Base-by-base conservation (phyloP, 257 asterid genomes). In the Eustoma russellianum region DNA sequence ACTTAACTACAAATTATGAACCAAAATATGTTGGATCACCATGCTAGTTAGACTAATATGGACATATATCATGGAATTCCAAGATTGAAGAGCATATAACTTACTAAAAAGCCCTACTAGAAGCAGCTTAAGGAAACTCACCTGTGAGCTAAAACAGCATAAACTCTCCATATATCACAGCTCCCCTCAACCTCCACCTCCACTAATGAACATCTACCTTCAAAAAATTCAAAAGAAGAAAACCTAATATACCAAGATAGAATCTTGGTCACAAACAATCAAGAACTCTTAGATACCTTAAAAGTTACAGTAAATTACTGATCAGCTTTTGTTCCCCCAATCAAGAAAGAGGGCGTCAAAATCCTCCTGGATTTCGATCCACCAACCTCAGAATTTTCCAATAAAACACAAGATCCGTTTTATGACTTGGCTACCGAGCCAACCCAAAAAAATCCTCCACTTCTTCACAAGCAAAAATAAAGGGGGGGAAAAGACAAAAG, bases 81-180 rank as follows among this genome's bases (percentile, higher is more conserved):
- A 58, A 15, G 33, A 62, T 52, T 19, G 35, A 4, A 24, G 30
- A 24, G 30, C 52, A 13, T 50, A 59, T 46, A 13, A 56, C 56
- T 38, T 35, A 61, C 41, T 38, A 14, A 55, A 33, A 17, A 50
- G 50, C n/a, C n/a, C n/a, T n/a, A n/a, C n/a, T n/a, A n/a, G n/a
- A n/a, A n/a, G n/a, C 38, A 15, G 50, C 50, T 24, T 33, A 38
- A 33, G 30, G 66, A 70, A 70, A 56, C 62, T 65, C 70, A 83
- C 96, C 85, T 70, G 76, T n/a, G 87, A 75, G 65, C 52, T 77
- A 83, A 77, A 87, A 75, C 94, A 87, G 81, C 94, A 81, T 7
- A 81, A 63, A 63, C 55, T 76, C 70, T 73, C 87, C 96, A 87
- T 83, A 18, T 69, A 56, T 68, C 62, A 62, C 64, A 71, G 38